phyloP scores from a whole-genome alignment of 2,329 filamentous ascomycete genomes.

The Fusarium penzigii region DNA sequence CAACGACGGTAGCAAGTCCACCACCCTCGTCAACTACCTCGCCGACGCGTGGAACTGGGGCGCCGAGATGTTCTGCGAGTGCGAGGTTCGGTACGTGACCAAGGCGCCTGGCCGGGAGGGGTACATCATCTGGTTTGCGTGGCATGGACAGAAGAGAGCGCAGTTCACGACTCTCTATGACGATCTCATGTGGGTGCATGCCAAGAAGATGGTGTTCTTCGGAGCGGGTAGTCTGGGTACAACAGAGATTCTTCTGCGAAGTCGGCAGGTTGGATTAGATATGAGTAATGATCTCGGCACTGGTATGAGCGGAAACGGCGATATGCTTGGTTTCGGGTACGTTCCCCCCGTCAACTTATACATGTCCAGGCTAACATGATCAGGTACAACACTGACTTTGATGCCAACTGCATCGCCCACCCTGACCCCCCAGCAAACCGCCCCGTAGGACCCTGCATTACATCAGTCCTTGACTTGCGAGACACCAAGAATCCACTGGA shows the following conservation, averaged over 20 bases:
- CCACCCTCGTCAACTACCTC: conserved; percentile 66
- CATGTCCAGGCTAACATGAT: not conserved
- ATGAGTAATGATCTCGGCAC: conserved; percentile 60
- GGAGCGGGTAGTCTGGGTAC: conserved; percentile 66
- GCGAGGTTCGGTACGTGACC: conserved; percentile 64
- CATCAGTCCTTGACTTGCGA: conserved; percentile 61
- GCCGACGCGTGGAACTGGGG: conserved; percentile 73
- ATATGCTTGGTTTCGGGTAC: conserved; percentile 64
- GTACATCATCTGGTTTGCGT: conserved; percentile 65
- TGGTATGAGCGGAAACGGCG: conserved; percentile 67
- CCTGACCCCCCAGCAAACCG: conserved; percentile 49
- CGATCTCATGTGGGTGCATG: conserved; percentile 68
- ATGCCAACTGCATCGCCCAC: conserved; percentile 58
- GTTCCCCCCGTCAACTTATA: conserved; percentile 6
- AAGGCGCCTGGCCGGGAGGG: conserved; percentile 52
- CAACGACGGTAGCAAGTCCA: conserved; percentile 69
- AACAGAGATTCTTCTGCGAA: conserved; percentile 65
- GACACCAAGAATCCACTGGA: conserved; percentile 55
- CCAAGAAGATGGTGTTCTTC: conserved; percentile 65
- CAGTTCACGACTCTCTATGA: conserved; percentile 56
- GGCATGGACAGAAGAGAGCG: conserved; percentile 60
- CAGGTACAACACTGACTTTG: conserved; percentile 60
- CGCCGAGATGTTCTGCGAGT: conserved; percentile 70
- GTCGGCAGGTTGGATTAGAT: conserved; percentile 56
- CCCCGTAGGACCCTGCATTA: conserved; percentile 63